Conservation (phyloP, 306 rosid genomes). For the Macrotyloma uniflorum region DNA sequence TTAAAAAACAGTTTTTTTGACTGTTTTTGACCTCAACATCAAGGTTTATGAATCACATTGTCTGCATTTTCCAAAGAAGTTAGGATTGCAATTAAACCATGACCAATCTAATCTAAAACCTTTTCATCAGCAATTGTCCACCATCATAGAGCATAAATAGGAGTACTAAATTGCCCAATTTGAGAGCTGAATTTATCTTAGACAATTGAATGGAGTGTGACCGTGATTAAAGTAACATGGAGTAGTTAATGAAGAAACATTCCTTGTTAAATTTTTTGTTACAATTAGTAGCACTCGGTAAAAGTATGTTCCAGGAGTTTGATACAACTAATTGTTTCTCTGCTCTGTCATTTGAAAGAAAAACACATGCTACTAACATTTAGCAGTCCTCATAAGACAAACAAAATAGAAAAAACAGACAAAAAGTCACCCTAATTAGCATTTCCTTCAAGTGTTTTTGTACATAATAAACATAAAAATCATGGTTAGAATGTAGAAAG, state of each 20-base stretch:
- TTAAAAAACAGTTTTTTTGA: background rate
- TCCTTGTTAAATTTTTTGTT: background rate
- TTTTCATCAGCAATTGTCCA: background rate
- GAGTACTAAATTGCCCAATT: background rate
- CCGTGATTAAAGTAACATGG: background rate
- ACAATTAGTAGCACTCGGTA: background rate
- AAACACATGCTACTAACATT: conserved; percentile 41
- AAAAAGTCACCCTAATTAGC: background rate
- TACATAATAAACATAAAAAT: background rate
- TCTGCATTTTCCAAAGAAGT: background rate
- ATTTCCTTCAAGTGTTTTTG: background rate
- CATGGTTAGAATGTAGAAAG: background rate
- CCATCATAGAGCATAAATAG: background rate
- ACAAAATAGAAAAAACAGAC: background rate
- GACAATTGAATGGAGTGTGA: background rate
- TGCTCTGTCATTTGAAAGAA: conserved; percentile 39
- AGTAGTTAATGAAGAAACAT: background rate
- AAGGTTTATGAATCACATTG: background rate
- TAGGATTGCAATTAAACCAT: background rate
- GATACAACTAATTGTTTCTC: conserved; percentile 25
- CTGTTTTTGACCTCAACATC: background rate
- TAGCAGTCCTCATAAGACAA: conserved; percentile 23
- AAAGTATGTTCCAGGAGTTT: conserved; percentile 14
- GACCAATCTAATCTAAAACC: background rate
- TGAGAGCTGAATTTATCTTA: background rate